phyloP scores from a whole-genome alignment of 2,329 filamentous ascomycete species.

The Cladosporium sp. region DNA sequence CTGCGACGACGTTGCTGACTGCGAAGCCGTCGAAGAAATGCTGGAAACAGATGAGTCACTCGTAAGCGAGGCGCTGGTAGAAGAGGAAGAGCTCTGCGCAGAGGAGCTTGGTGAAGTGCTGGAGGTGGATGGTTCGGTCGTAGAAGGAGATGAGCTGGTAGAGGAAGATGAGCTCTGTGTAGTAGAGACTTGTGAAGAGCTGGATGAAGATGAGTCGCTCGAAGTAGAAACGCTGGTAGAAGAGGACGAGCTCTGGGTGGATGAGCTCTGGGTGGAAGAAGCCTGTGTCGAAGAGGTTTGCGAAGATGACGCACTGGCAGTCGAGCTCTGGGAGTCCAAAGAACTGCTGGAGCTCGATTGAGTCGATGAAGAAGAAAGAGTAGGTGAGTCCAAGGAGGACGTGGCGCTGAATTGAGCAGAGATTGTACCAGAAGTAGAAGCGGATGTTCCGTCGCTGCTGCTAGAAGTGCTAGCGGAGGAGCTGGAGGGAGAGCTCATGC shows the following conservation, averaged over 20 bases:
- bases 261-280: neutral
- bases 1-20: neutral
- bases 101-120: neutral
- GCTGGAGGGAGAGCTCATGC: neutral
- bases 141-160: neutral
- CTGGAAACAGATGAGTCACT: neutral
- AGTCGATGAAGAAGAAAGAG: neutral
- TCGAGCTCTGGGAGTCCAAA: neutral
- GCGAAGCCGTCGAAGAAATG: neutral
- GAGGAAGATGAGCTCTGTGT: neutral
- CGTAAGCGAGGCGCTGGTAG: neutral
- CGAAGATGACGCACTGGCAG: neutral
- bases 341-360: too few species aligned
- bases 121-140: neutral
- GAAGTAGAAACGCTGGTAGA: neutral
- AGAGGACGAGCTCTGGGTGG: too few species aligned
- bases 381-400: neutral
- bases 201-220: neutral
- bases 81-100: neutral
- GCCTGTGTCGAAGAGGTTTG: neutral
- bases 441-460: neutral
- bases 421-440: neutral
- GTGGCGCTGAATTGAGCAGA: neutral
- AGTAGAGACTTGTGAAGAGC: neutral
- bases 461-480: neutral